These are phyloP conservation scores for Tolypocladium endophyticum DNA, from an alignment of 2,329 filamentous ascomycete genomes.

Conservation along the genomic window DNA sequence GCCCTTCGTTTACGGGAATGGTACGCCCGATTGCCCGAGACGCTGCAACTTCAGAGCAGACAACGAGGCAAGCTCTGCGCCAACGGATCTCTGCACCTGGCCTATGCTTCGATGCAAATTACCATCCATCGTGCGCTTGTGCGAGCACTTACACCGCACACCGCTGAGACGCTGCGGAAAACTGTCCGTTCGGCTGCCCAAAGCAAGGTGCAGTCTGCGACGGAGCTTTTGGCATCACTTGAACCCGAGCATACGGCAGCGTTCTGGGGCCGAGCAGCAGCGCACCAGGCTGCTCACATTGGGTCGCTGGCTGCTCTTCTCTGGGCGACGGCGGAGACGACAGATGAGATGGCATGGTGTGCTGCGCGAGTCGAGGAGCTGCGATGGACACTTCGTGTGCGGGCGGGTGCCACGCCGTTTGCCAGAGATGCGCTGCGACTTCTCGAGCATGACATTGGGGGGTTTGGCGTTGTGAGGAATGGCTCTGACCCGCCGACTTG, in stretches of 20 bases:
- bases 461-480: slow-evolving; percentile 14
- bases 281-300: slow-evolving; percentile 31
- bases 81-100: slow-evolving; percentile 36
- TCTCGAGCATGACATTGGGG: slow-evolving; percentile 23
- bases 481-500: not conserved
- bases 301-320: slow-evolving; percentile 29
- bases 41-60: slow-evolving; percentile 31
- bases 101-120: slow-evolving; percentile 40
- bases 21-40: slow-evolving; percentile 34
- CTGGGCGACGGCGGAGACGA: slow-evolving; percentile 26
- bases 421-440: slow-evolving; percentile 27
- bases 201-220: slow-evolving; percentile 26
- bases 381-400: slow-evolving; percentile 29
- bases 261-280: slow-evolving; percentile 34
- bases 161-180: slow-evolving; percentile 16
- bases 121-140: slow-evolving; percentile 39
- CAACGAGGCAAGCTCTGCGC: slow-evolving; percentile 28
- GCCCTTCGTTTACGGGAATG: slow-evolving; percentile 26
- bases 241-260: slow-evolving; percentile 34
- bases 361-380: slow-evolving; percentile 27
- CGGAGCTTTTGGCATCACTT: slow-evolving; percentile 27
- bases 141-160: slow-evolving; percentile 25
- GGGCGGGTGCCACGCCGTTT: slow-evolving; percentile 26
- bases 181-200: slow-evolving; percentile 26
- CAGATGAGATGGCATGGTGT: slow-evolving; percentile 28